Evolutionary conservation across 192 early-diverging fungal species (phyloP), one percentile per base, ranked within the genome.

Genomic region (Ambispora gerdemannii): DNA sequence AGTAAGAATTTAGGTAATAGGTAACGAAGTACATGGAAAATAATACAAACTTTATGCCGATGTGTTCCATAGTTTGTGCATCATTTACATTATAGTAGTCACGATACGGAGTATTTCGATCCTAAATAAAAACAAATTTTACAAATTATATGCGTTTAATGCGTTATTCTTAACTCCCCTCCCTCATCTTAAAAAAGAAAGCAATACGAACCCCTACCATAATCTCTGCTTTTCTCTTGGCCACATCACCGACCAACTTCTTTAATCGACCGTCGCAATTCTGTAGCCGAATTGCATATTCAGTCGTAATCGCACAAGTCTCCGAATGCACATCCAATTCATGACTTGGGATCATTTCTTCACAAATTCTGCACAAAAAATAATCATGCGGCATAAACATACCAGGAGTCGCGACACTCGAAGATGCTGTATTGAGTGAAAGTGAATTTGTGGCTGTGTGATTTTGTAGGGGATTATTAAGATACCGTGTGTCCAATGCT

Each of bases 301-400:
- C 91, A 67, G 88, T 91, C 72, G 85, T 86, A 19, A 89, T 83
- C 38, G 83, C 83, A 74, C 94, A 96, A 19, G 87, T 80, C 52
- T 92, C 91, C 4, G 90, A 89, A 73, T 96, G 94, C 38, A 81
- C 81, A 32, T 91, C 89, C 50, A 95, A 78, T 31, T 84, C 82
- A 15, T 79, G 67, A 1, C 87, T 77, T 34, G 80, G 72, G 22
- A 95, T 86, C 49, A 81, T 80, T 32, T 92, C 91, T 74, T 96
- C 94, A 61, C 94, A 96, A 59, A 96, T 92, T 19, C 94, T 80
- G 58, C 94, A 96, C 3, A 95, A 77, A 11, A 94, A 86, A 63
- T 34, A 50, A 60, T 72, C 70, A 70, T 69, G 52, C 13, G 69
- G 69, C 7, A 50, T 55, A 70, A 70, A 70, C 6, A 43, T 43